Evolutionary conservation across 2,329 filamentous ascomycete genomes (phyloP).

Genomic region (Epichloe bromicola): DNA sequence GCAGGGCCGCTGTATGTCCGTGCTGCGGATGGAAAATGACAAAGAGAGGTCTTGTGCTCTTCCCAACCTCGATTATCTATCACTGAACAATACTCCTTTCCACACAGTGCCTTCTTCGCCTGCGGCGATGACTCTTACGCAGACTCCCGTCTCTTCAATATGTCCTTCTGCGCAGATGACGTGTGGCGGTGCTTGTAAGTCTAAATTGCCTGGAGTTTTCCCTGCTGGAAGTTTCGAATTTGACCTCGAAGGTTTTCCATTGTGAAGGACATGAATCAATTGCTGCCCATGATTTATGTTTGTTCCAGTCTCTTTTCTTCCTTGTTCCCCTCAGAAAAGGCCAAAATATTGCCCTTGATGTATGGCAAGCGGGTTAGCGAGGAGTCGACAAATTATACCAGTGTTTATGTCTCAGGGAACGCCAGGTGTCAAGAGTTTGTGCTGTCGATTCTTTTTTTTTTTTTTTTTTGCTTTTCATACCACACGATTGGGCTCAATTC

Average conservation of each 20-base stretch:
- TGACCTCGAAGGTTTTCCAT: background rate
- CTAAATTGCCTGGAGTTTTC: constrained; percentile 34
- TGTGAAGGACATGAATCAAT: background rate
- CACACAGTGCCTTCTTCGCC: constrained; percentile 38
- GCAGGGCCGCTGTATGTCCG: constrained; percentile 35
- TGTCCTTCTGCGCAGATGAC: background rate
- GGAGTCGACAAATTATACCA: background rate
- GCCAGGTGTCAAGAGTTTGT: too few relatives aligned
- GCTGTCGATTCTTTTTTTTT: too few relatives aligned
- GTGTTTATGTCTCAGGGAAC: too few relatives aligned
- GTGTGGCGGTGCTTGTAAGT: constrained; percentile 8
- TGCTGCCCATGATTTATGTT: background rate
- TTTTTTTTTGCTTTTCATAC: too few relatives aligned
- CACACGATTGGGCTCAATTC: background rate
- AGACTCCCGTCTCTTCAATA: constrained; percentile 10
- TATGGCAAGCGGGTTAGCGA: background rate
- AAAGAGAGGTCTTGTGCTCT: constrained; percentile 17
- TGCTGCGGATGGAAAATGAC: constrained; percentile 29
- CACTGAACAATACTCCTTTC: constrained; percentile 33
- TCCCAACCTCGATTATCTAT: constrained; percentile 46
- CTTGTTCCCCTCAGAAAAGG: too few relatives aligned
- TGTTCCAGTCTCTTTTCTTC: background rate
- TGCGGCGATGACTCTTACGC: constrained; percentile 27
- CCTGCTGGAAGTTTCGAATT: constrained; percentile 17
- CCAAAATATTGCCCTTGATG: background rate